Conservation (phyloP, 805 yeast genomes). For the Candida ficus region DNA sequence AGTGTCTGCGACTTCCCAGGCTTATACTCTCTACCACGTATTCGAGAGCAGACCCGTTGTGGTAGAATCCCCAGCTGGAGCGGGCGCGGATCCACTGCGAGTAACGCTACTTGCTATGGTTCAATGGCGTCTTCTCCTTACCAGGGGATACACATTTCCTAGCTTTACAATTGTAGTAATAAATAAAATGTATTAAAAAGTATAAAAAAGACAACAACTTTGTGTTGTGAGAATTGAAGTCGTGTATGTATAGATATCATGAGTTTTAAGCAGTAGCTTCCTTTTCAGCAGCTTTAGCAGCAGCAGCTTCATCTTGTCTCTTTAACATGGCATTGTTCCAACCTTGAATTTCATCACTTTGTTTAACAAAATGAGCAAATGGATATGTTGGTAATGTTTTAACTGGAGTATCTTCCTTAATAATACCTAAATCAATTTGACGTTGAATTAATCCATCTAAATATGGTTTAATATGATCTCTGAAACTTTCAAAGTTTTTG, state of each 20-base stretch:
- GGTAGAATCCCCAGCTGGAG: conserved; percentile 31
- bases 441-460: conserved; percentile 52
- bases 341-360: conserved; percentile 33
- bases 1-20: conserved; percentile 23
- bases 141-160: conserved; percentile 31
- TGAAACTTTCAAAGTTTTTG: conserved; percentile 52
- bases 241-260: not conserved
- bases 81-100: conserved; percentile 16
- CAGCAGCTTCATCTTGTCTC: conserved; percentile 21
- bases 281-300: conserved; percentile 10
- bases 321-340: conserved; percentile 32
- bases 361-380: conserved; percentile 49
- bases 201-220: no score
- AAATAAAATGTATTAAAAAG: no score
- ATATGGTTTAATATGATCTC: conserved; percentile 56
- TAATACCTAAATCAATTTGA: conserved; percentile 53
- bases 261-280: not conserved
- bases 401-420: conserved; percentile 48
- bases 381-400: conserved; percentile 59
- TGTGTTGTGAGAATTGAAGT: not conserved
- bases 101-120: conserved; percentile 12
- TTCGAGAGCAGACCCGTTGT: conserved; percentile 20
- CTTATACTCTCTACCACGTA: conserved; percentile 27
- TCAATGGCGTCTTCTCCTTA: conserved; percentile 32
- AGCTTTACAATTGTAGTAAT: no score